Conservation (phyloP, 2,329 filamentous ascomycete species). For the Fusarium sp. region DNA sequence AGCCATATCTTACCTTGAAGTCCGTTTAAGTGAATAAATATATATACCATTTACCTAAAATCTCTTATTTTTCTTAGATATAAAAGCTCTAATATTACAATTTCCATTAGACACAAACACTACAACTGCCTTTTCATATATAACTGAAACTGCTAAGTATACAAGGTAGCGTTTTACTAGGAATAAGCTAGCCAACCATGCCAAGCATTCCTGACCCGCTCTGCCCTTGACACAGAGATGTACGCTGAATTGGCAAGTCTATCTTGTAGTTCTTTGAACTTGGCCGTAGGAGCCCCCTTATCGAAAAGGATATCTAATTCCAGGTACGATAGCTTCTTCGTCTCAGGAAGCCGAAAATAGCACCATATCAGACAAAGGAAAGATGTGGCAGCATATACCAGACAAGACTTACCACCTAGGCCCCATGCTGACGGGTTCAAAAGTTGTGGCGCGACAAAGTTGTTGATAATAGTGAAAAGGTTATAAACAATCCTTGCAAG, state of each 20-base stretch:
- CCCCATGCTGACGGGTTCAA: slow-evolving; percentile 33
- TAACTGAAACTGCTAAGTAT: not conserved
- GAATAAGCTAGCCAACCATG: slow-evolving; percentile 29
- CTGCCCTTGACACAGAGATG: not conserved
- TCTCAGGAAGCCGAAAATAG: slow-evolving; percentile 37
- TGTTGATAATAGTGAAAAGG: slow-evolving; percentile 23
- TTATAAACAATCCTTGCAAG: slow-evolving; percentile 43
- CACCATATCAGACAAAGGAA: slow-evolving; percentile 31
- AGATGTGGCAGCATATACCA: slow-evolving; percentile 15
- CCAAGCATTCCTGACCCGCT: slow-evolving; percentile 26
- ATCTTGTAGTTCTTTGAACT: slow-evolving; percentile 42
- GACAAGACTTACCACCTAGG: slow-evolving; percentile 33
- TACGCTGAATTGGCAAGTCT: slow-evolving; percentile 15
- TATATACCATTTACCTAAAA: no score
- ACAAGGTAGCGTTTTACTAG: not conserved
- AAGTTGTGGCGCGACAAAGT: slow-evolving; percentile 28
- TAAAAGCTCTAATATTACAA: rapidly evolving
- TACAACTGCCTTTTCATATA: rapidly evolving
- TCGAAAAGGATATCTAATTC: slow-evolving; percentile 41
- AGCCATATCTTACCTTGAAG: no score
- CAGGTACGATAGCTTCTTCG: slow-evolving; percentile 30
- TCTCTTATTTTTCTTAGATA: no score
- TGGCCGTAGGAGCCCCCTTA: slow-evolving; percentile 22
- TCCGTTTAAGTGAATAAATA: no score
- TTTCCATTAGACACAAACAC: rapidly evolving